Evolutionary conservation across 495 filamentous ascomycete species (phyloP), one percentile per base, ranked within the genome.

Genomic region (Talaromyces trachyspermus): DNA sequence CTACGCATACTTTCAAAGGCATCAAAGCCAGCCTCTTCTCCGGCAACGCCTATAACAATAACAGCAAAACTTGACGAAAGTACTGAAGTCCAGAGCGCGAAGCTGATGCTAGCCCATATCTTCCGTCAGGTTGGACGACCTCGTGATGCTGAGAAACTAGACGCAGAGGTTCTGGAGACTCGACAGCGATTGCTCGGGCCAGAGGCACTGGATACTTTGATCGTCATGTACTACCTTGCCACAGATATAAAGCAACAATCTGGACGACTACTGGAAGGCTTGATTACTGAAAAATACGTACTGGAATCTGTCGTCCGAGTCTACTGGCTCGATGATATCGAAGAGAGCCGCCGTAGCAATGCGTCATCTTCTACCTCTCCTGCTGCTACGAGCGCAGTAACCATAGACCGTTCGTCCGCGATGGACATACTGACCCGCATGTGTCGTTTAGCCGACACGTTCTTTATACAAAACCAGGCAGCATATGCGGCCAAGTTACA

Each of bases 231-330:
- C 12, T 22, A 22, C 6, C 40, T 60, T 12, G 32, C 30, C 1
- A 15, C 24, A 23, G 44, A 46, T 14, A 43, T 46, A 4, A 58
- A 51, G n/a, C 22, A 37, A 15, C 5, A 32, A 2, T 43, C 44
- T 17, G 50, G 48, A 3, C 48, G 45, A 26, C 25, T 52, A 10
- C 23, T 35, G 2, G 43, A 57, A 17, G 51, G 30, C 14, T 12
- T 46, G 30, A 30, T 30, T 12, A 11, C 37, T 5, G 32, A 46
- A 33, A 20, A 22, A 17, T 12, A 20, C 19, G 44, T 46, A 14
- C 32, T 46, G 11, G 44, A 46, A 19, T 17, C 44, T n/a, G 44
- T 15, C 19, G 44, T 29, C 15, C 44, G 12, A 19, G 24, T 33
- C 5, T 46, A 36, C 30, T 46, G 44, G 44, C 20, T 30, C 0